Conservation (phyloP, 345 rosid species). For the Rhodamnia argentea region DNA sequence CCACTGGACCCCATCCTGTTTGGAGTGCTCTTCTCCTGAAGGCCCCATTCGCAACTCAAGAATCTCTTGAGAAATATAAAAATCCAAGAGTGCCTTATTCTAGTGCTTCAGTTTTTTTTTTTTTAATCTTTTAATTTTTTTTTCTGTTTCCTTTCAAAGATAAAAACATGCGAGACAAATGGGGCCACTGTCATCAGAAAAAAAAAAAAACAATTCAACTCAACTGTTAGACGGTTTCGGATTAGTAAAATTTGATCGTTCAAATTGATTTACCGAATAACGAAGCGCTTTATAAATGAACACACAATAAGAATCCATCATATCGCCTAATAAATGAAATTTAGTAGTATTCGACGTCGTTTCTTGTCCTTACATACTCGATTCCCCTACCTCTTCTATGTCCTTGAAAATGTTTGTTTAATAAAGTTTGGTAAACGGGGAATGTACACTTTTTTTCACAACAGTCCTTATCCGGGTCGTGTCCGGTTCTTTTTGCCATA, state of each 20-base stretch:
- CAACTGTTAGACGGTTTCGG: neutral
- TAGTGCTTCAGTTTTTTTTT: neutral
- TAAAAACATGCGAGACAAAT: neutral
- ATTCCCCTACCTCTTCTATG: neutral
- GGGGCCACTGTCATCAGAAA: neutral
- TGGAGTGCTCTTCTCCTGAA: neutral
- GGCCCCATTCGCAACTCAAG: neutral
- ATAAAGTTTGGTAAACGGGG: neutral
- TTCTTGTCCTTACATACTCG: neutral
- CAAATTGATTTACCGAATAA: neutral
- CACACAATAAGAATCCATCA: neutral
- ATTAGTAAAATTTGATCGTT: neutral
- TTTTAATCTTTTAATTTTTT: no score
- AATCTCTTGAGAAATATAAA: neutral
- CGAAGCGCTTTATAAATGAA: accelerated
- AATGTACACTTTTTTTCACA: no score
- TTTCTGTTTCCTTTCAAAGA: neutral
- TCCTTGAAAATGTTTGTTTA: neutral
- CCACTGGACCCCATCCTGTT: neutral
- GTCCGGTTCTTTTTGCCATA: neutral
- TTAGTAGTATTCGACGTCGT: neutral
- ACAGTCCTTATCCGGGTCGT: neutral
- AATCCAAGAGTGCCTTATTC: neutral
- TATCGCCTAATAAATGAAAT: neutral
- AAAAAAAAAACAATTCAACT: neutral